Evolutionary conservation across 345 rosid species (phyloP), one percentile per base, ranked within the genome.

Genomic region (Gossypium bickii): DNA sequence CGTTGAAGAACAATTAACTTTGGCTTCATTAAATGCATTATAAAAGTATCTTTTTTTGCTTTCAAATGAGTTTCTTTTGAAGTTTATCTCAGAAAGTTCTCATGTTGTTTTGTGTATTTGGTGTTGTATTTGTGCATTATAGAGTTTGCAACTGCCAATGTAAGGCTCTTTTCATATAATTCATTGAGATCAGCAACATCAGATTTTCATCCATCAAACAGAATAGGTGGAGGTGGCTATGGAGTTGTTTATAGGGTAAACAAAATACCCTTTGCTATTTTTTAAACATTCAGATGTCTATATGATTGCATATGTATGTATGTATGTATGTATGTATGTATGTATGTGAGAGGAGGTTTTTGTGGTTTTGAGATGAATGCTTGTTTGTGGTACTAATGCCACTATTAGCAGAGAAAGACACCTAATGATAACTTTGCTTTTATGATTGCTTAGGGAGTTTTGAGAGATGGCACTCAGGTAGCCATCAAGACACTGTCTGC

Each of bases 191-290:
- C 95, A 38, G 97, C 97, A 15, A 89, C 98, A 1, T 70, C 65
- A 47, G 58, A 78, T 77, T 94, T 92, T 76, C 89, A 88, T 79
- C 91, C 90, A 71, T 79, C 93, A 2, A 87, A 85, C 78, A 83
- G 76, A 79, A 84, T 91, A 7, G 97, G 97, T 9, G 88, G 85
- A 68, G 98, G 98, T 52, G 97, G 95, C 62, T 94, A 81, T 81
- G 98, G 98, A 74, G 95, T 94, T 83, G 97, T 92, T 57, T 85
- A 86, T 66, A 94, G 38, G 95, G 97, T 94, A 66, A 69, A 82
- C 84, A 44, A 25, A 12, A 27, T 61, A 17, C 11, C 66, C 65
- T 53, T 71, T 34, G 41, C 41, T 34, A 34, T 34, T 34, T 34
- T 34, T 34, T 34, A 5, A 34, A 34, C 51, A 1, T 41, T 71